These are phyloP conservation scores for Xylaria sp. DNA, from an alignment of 2,329 filamentous ascomycete genomes.

Conservation along the genomic window DNA sequence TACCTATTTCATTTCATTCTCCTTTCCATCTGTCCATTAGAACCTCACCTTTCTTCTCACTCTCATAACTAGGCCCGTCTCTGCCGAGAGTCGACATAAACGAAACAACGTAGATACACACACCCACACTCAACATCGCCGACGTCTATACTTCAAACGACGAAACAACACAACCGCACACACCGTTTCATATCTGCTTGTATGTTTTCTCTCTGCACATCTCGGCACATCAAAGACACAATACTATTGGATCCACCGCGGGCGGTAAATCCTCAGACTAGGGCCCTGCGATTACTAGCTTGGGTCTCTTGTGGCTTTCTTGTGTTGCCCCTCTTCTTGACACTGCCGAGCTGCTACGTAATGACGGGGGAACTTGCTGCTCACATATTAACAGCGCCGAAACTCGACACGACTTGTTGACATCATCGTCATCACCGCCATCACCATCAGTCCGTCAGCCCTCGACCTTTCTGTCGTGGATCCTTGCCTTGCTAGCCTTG, in stretches of 20 bases:
- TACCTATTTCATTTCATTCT: not conserved
- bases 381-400: not conserved
- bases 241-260: conserved; percentile 8
- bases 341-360: not conserved
- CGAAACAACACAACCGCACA: not conserved
- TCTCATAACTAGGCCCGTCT: no score
- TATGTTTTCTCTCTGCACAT: conserved; percentile 4
- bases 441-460: not conserved
- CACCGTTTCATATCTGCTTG: not conserved
- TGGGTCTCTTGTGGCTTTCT: not conserved
- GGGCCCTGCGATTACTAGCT: not conserved
- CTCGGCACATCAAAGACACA: conserved; percentile 1
- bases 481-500: conserved; percentile 29
- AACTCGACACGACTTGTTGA: not conserved
- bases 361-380: not conserved
- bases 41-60: no score
- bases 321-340: conserved; percentile 8
- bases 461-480: conserved; percentile 10
- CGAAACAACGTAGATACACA: no score
- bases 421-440: conserved; percentile 8
- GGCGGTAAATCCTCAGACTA: conserved; percentile 9
- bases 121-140: not conserved
- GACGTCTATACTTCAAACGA: not conserved
- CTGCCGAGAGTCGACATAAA: no score
- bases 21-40: not conserved